A percentile compares a stretch with the other conserved stretches of the same genome.
Evolutionary conservation across 2,329 filamentous ascomycete species (phyloP).

Genomic region (Spiromastix sp.): DNA sequence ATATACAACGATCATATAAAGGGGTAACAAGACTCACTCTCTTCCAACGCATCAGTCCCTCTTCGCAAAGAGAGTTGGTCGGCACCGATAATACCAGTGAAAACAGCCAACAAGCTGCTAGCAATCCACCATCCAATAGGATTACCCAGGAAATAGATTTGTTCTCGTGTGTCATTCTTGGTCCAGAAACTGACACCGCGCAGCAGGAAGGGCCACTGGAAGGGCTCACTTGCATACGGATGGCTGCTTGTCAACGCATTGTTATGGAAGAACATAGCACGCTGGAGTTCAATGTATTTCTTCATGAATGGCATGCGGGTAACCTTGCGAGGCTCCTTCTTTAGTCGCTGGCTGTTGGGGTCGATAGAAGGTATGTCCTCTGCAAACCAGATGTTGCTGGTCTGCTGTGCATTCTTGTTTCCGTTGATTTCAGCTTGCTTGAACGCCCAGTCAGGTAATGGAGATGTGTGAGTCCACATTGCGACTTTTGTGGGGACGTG

Average conservation of each 20-base stretch:
- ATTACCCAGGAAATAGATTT: slow-evolving; percentile 98
- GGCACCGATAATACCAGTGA: slow-evolving; percentile 79
- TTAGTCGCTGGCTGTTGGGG: slow-evolving; percentile 59
- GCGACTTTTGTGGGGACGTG: slow-evolving; percentile 92
- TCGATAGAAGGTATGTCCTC: slow-evolving; percentile 81
- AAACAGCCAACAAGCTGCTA: slow-evolving; percentile 84
- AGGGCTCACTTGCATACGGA: slow-evolving; percentile 87
- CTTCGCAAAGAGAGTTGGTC: slow-evolving; percentile 90
- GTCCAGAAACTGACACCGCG: slow-evolving; percentile 99
- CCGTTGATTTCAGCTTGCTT: slow-evolving; percentile 99
- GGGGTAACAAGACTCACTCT: slow-evolving; percentile 55
- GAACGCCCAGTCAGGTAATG: slow-evolving; percentile 93
- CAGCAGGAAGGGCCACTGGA: slow-evolving; percentile 96
- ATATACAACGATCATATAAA: neutral
- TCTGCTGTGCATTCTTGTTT: slow-evolving; percentile 86
- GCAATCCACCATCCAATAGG: slow-evolving; percentile 96
- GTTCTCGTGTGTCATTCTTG: slow-evolving; percentile 83
- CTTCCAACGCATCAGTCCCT: slow-evolving; percentile 85
- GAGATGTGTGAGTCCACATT: slow-evolving; percentile 96
- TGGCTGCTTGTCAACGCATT: slow-evolving; percentile 95
- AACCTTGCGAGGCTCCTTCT: slow-evolving; percentile 65
- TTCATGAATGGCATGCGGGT: slow-evolving; percentile 79
- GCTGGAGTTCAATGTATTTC: slow-evolving; percentile 94
- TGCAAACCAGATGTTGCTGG: slow-evolving; percentile 89
- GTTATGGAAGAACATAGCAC: slow-evolving; percentile 99